Evolutionary conservation across 2,329 filamentous ascomycete genomes (phyloP).

Genomic region (Aspergillus spinulosporus): DNA sequence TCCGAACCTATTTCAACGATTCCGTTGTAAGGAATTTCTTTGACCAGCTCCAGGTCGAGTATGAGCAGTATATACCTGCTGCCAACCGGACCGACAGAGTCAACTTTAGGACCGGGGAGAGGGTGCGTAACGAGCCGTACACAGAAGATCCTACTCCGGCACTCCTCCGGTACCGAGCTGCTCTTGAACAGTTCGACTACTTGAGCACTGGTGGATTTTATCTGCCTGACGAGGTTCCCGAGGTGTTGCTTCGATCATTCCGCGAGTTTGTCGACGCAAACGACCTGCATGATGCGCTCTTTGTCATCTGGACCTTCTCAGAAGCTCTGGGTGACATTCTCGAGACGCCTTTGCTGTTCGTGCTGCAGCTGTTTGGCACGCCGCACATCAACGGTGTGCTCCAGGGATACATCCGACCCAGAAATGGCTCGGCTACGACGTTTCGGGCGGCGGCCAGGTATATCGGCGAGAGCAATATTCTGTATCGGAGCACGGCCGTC

Average conservation of each 20-base stretch:
- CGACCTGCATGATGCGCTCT: slow-evolving; percentile 7
- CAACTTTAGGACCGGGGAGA: slow-evolving; percentile 30
- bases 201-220: slow-evolving; percentile 32
- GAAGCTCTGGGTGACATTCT: slow-evolving; percentile 18
- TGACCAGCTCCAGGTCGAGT: slow-evolving; percentile 29
- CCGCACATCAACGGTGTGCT: slow-evolving; percentile 19
- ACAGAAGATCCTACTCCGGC: not conserved
- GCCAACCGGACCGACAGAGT: slow-evolving; percentile 24
- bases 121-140: not conserved
- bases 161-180: slow-evolving; percentile 7
- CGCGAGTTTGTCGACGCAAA: slow-evolving; percentile 20
- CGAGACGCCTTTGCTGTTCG: slow-evolving; percentile 13
- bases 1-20: slow-evolving; percentile 34
- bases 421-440: slow-evolving; percentile 20
- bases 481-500: slow-evolving; percentile 28
- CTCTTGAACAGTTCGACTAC: slow-evolving; percentile 14
- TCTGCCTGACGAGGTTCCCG: slow-evolving; percentile 36
- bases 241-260: slow-evolving; percentile 21
- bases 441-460: slow-evolving; percentile 23
- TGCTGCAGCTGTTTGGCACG: slow-evolving; percentile 15
- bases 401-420: slow-evolving; percentile 19
- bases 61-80: slow-evolving; percentile 14
- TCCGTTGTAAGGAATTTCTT: slow-evolving; percentile 33
- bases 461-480: slow-evolving; percentile 25
- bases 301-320: slow-evolving; percentile 7